Evolutionary conservation across 495 filamentous ascomycete species (phyloP).

Genomic region (Penicillium verhagenii): DNA sequence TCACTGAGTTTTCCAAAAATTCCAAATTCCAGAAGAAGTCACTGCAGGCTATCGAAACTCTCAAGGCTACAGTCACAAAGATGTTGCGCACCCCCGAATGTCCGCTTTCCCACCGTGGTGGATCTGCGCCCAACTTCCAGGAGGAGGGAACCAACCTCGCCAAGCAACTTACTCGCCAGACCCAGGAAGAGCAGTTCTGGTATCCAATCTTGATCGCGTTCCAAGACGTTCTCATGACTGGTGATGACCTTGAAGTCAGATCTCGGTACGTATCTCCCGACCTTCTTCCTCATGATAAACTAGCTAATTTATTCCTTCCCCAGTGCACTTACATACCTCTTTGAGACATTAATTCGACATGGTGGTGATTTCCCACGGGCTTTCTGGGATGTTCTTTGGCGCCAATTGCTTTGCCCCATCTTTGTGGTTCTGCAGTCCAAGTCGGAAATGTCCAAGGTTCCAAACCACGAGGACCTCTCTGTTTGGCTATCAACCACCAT

Average conservation of each 20-base stretch:
- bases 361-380: constrained; percentile 89
- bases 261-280: constrained; percentile 48
- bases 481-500: constrained; percentile 99
- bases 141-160: constrained; percentile 49
- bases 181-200: constrained; percentile 96
- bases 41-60: constrained; percentile 88
- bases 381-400: constrained; percentile 98
- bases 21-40: constrained; percentile 97
- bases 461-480: constrained; percentile 91
- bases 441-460: constrained; percentile 90
- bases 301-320: constrained; percentile 9
- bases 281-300: background rate
- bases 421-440: constrained; percentile 97
- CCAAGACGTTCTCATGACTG: constrained; percentile 98
- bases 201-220: constrained; percentile 97
- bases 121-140: constrained; percentile 35
- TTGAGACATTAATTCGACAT: constrained; percentile 85
- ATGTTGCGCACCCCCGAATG: constrained; percentile 98
- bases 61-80: constrained; percentile 85
- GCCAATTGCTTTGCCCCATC: constrained; percentile 93
- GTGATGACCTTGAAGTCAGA: constrained; percentile 95
- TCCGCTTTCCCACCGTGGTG: constrained; percentile 66
- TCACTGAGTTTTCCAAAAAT: constrained; percentile 99
- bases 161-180: constrained; percentile 54
- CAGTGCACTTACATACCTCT: constrained; percentile 91